Conservation (phyloP, 768 basidiomycete species). For the Chalciporus pseudorubinellus region DNA sequence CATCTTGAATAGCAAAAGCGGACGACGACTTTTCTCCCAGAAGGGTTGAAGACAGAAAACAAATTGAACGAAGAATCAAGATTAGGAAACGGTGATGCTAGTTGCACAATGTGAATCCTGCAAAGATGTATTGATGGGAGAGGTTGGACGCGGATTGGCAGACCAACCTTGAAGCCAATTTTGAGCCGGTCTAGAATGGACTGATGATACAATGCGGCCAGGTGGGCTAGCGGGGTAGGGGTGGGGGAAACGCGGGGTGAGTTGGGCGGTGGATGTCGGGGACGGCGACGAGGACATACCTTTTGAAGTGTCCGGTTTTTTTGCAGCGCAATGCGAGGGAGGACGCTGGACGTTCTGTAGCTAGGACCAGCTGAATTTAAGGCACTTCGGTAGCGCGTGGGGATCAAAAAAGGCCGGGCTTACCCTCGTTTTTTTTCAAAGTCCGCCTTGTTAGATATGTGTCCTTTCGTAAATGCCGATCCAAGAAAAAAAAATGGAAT, state of each 20-base stretch:
- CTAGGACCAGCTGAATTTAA: slow-evolving; percentile 38
- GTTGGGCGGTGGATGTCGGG: slow-evolving; percentile 15
- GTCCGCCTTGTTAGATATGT: slow-evolving; percentile 27
- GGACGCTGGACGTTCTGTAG: slow-evolving; percentile 31
- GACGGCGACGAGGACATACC: slow-evolving; percentile 37
- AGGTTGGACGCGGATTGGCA: slow-evolving; percentile 23
- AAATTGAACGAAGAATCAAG: slow-evolving; percentile 46
- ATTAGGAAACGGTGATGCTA: slow-evolving; percentile 56
- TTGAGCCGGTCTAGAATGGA: slow-evolving; percentile 74
- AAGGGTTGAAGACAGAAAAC: slow-evolving; percentile 53
- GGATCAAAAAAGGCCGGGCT: slow-evolving; percentile 35
- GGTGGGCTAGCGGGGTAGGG: slow-evolving; percentile 35
- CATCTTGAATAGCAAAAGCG: slow-evolving; percentile 55
- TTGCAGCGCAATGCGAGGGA: slow-evolving; percentile 30
- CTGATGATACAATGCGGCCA: slow-evolving; percentile 79
- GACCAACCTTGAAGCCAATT: slow-evolving; percentile 66
- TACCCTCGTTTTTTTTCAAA: slow-evolving; percentile 37
- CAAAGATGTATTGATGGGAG: slow-evolving; percentile 19
- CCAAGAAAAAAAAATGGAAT: background rate
- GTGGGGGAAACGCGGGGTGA: slow-evolving; percentile 13
- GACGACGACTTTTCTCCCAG: slow-evolving; percentile 50
- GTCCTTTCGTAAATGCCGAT: slow-evolving; percentile 27
- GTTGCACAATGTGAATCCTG: slow-evolving; percentile 68
- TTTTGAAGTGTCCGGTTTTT: slow-evolving; percentile 39
- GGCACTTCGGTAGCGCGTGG: slow-evolving; percentile 41